phyloP scores from a whole-genome alignment of 1,284 basidiomycete genomes.

The Prillingera fragicola region DNA sequence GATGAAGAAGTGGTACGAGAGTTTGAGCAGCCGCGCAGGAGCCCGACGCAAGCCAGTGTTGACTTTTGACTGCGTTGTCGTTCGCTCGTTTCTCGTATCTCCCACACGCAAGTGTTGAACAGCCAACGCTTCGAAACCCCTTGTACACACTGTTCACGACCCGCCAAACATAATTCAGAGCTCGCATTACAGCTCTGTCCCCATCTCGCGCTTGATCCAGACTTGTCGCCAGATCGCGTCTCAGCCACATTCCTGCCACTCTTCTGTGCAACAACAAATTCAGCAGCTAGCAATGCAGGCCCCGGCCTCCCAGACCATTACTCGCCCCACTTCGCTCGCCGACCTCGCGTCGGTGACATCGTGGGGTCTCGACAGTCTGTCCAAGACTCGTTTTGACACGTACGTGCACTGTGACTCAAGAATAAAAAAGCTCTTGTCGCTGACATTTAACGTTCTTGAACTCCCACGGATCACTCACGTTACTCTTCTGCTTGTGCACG shows the following conservation, averaged over 20 bases:
- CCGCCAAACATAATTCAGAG: background rate
- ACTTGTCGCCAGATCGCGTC: too few species aligned
- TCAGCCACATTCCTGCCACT: background rate
- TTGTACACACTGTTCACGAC: background rate
- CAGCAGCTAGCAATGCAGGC: conserved; percentile 6
- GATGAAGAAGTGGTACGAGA: conserved; percentile 5
- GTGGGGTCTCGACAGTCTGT: conserved; percentile 42
- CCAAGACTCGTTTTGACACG: conserved; percentile 40
- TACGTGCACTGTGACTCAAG: conserved; percentile 19
- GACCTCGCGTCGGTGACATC: conserved; percentile 32
- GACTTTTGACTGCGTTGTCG: background rate
- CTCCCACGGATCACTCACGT: background rate
- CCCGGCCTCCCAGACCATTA: conserved; percentile 35
- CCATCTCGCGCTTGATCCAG: too few species aligned
- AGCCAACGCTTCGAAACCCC: background rate
- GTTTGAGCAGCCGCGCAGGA: background rate
- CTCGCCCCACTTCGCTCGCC: conserved; percentile 36
- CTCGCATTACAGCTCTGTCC: too few species aligned
- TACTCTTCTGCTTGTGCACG: conserved; percentile 1
- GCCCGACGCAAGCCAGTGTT: background rate
- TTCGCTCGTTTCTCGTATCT: background rate
- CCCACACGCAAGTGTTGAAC: background rate
- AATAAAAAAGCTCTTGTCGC: too few species aligned
- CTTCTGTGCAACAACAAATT: background rate
- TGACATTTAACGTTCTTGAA: background rate